Conservation (phyloP, 169 alveolate genomes). For the Plasmodium gonderi region DNA sequence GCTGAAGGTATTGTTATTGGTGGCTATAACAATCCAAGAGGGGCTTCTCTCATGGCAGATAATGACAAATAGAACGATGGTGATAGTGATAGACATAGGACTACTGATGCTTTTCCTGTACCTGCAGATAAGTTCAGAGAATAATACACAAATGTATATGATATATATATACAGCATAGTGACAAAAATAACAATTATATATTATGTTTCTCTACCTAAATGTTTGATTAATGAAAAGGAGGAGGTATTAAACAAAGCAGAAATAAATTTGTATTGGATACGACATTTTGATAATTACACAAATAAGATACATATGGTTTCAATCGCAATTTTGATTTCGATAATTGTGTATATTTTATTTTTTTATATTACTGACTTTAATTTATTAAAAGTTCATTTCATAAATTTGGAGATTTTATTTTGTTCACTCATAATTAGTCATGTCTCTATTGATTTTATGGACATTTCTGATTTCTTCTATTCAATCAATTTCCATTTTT, state of each 20-base stretch:
- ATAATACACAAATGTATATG: slow-evolving; percentile 44
- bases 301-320: not conserved
- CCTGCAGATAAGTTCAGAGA: slow-evolving; percentile 18
- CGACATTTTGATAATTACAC: slow-evolving; percentile 1
- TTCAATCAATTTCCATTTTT: slow-evolving; percentile 21
- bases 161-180: slow-evolving; percentile 57
- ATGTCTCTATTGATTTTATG: slow-evolving; percentile 42
- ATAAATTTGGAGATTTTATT: slow-evolving; percentile 12
- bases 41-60: not conserved
- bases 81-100: not conserved
- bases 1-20: slow-evolving; percentile 6
- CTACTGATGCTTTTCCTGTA: not conserved
- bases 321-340: slow-evolving; percentile 3
- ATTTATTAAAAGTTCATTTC: slow-evolving; percentile 16
- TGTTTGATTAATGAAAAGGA: not conserved
- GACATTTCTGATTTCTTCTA: slow-evolving; percentile 47
- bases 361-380: slow-evolving; percentile 9
- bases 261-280: no score
- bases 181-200: slow-evolving; percentile 41
- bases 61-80: not conserved
- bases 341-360: slow-evolving; percentile 31
- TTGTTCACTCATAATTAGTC: slow-evolving; percentile 30
- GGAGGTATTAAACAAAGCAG: no score
- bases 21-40: slow-evolving; percentile 13
- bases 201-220: slow-evolving; percentile 35